Percentiles rank a stretch among this genome's conserved stretches.
Evolutionary conservation across 257 asterid species (phyloP).

Genomic region (Solanum corneliomulleri): DNA sequence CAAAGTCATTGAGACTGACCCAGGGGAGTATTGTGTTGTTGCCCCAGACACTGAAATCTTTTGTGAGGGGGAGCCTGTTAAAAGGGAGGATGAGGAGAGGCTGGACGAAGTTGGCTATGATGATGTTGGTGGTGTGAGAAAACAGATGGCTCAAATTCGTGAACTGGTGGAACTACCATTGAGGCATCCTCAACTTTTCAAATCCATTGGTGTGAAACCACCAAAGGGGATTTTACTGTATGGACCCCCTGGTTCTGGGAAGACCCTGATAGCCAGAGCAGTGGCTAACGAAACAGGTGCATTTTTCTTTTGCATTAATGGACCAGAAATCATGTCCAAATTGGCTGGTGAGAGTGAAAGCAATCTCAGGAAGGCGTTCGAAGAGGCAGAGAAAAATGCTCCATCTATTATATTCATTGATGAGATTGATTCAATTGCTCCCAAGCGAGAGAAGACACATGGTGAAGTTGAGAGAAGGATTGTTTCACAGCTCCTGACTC

Average conservation of each 20-base stretch:
- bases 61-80: conserved; percentile 62
- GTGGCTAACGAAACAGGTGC: conserved; percentile 62
- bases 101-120: conserved; percentile 66
- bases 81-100: conserved; percentile 58
- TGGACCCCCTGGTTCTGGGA: conserved; percentile 57
- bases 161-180: conserved; percentile 60
- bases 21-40: conserved; percentile 65
- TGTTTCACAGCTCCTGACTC: conserved; percentile 46
- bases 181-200: conserved; percentile 68
- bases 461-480: conserved; percentile 60
- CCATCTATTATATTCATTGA: conserved; percentile 49
- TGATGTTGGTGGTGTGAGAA: conserved; percentile 69
- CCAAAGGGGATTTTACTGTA: conserved; percentile 57
- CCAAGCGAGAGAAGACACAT: conserved; percentile 51
- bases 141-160: conserved; percentile 74
- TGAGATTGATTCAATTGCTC: conserved; percentile 56
- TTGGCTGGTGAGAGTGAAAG: conserved; percentile 61
- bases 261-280: conserved; percentile 50
- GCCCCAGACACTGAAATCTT: conserved; percentile 64
- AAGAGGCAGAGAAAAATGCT: conserved; percentile 62
- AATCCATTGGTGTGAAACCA: conserved; percentile 65
- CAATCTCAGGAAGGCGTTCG: conserved; percentile 55
- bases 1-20: conserved; percentile 55
- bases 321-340: conserved; percentile 57
- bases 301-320: conserved; percentile 48